Base-by-base conservation (phyloP, 2,329 filamentous ascomycete species). In the Gaeumannomyces tritici region DNA sequence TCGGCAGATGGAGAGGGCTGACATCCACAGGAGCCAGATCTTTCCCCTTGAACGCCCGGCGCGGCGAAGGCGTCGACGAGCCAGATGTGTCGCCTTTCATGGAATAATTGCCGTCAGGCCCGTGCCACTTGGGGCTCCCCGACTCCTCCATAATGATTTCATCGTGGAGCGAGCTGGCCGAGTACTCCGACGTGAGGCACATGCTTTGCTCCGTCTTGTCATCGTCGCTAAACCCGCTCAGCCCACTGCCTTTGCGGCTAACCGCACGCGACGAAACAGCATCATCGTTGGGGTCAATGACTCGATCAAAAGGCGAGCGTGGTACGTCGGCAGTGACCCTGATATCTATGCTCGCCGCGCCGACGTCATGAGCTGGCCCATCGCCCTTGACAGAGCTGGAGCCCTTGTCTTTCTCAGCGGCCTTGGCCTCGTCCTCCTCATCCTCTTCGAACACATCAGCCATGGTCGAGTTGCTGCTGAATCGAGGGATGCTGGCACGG, bases 391-490 rank as follows among this genome's bases (percentile, higher is more conserved):
- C 63, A 5, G 42, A 11, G n/a, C 21, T 8, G 11, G 42, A 24
- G 51, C 9, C 18, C 29, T 24, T 13, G 9, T 33, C 58, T 8
- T 31, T 62, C 2, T 63, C 64, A 1, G 27, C 29, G 8, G 65
- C 65, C 12, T 79, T 61, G 33, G 54, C 77, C 1, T 80, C 77
- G 3, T 84, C 81, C 68, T 90, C 88, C 66, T 92, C 90, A 31
- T 93, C 90, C 68, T 93, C 90, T 70, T 95, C 90, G 66, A 93
- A 95, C 1, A 95, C 90, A 70, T 93, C 90, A 0, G 88, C 89
- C 89, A 95, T 93, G 0, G 88, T 88, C 0, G 88, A 86, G 66
- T 83, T 85, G 71, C 86, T 89, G 54, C 82, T 83, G 61, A 87
- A 86, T 21, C 85, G 80, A 63, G 83, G 81, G 61, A 88, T 83